phyloP scores from a whole-genome alignment of 805 yeast species.

The Kodamaea nitidulidarum region DNA sequence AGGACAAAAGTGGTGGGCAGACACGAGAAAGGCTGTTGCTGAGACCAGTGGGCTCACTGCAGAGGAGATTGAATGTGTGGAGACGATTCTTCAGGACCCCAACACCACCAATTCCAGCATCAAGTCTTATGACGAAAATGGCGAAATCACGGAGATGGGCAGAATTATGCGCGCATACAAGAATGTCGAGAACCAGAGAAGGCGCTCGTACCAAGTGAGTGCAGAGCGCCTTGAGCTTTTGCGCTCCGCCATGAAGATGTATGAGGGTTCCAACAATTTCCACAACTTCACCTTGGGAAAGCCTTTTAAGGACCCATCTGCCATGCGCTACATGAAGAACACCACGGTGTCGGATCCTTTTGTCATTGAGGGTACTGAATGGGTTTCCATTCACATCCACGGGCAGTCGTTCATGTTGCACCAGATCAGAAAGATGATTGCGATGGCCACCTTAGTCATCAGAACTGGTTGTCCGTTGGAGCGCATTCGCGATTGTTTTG shows the following conservation, averaged over 20 bases:
- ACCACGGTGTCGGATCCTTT: constrained; percentile 83
- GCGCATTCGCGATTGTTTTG: constrained; percentile 75
- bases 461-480: constrained; percentile 81
- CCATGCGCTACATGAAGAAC: constrained; percentile 76
- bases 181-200: constrained; percentile 57
- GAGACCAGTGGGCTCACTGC: constrained; percentile 36
- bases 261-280: constrained; percentile 88
- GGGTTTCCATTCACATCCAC: constrained; percentile 94
- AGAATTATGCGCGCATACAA: constrained; percentile 50
- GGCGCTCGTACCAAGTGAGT: constrained; percentile 68
- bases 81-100: constrained; percentile 11
- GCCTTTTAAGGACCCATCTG: constrained; percentile 76
- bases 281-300: constrained; percentile 87
- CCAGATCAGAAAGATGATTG: constrained; percentile 96
- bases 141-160: constrained; percentile 35
- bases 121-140: constrained; percentile 31
- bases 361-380: constrained; percentile 88
- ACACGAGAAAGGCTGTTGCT: constrained; percentile 35
- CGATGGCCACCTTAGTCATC: constrained; percentile 83
- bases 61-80: constrained; percentile 20
- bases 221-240: constrained; percentile 57
- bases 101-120: constrained; percentile 17
- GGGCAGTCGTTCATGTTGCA: constrained; percentile 98
- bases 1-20: constrained; percentile 72
- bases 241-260: constrained; percentile 65